These are phyloP conservation scores for Zangia roseola DNA, from an alignment of 768 basidiomycete species.

Conservation along the genomic window DNA sequence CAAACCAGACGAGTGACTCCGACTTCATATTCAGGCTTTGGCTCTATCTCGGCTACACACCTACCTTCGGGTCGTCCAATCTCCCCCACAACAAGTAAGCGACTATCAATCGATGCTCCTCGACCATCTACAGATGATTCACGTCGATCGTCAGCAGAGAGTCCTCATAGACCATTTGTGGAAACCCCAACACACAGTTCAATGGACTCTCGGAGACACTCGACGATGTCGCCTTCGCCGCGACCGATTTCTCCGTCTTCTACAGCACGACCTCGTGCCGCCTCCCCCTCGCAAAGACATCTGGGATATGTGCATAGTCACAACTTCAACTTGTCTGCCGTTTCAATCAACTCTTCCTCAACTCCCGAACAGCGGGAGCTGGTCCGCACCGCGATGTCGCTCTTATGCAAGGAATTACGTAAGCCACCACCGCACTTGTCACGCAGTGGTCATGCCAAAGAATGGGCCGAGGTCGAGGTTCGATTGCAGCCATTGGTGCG, in stretches of 20 bases:
- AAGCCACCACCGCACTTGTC: conserved; percentile 58
- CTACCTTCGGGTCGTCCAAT: conserved; percentile 39
- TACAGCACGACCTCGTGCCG: conserved; percentile 41
- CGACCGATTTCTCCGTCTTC: conserved; percentile 46
- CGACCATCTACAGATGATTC: conserved; percentile 31
- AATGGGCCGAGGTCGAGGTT: conserved; percentile 77
- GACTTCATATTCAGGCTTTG: conserved; percentile 39
- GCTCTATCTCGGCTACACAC: conserved; percentile 52
- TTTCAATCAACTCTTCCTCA: conserved; percentile 47
- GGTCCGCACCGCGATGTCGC: conserved; percentile 61
- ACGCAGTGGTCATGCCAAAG: conserved; percentile 49
- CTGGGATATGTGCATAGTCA: conserved; percentile 50
- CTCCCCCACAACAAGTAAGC: conserved; percentile 30
- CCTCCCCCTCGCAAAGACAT: conserved; percentile 45
- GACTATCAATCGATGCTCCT: conserved; percentile 24
- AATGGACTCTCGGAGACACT: conserved; percentile 28
- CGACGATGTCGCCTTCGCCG: conserved; percentile 29
- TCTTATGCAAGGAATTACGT: conserved; percentile 66
- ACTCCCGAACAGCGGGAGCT: conserved; percentile 64
- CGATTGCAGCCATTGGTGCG: conserved; percentile 58
- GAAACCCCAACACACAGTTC: conserved; percentile 18
- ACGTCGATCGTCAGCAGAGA: conserved; percentile 40
- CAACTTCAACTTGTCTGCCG: conserved; percentile 57
- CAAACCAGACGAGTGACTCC: conserved; percentile 42
- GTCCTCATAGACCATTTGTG: conserved; percentile 33